Base-by-base conservation (phyloP, 352 stramenopile species). In the Blastocystis sp. region DNA sequence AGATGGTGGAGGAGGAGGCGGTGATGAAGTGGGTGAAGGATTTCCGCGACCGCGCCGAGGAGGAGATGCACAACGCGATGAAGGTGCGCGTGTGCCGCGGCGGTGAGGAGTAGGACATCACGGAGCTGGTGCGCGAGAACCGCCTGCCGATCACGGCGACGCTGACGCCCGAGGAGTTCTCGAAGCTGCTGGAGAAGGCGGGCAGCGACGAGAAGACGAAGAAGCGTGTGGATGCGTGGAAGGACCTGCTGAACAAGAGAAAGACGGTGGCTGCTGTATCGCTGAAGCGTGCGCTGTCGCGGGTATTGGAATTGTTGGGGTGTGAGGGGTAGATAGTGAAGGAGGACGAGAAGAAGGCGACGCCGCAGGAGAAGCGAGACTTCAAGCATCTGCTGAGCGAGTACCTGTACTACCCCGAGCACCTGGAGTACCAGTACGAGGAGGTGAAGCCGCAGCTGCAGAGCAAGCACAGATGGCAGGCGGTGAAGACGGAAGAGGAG, bases 391-490 rank as follows among this genome's bases (percentile, higher is more conserved):
- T 79, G 69, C 54, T 79, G 7, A 52, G 45, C 38, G 43, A 79
- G 52, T 79, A 79, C 38, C 38, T 79, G 28, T 79, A 79, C 54
- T 21, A 79, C 21, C 69, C 69, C 9, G 34, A 79, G 34, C 69
- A 79, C 43, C 38, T 79, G 14, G 43, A 45, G 7, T 79, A 79
- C 69, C 21, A 40, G 14, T 79, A 79, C 38, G 43, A 79, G 38
- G 69, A 79, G 21, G 69, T 79, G 69, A 45, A 79, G 10, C 69
- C 69, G 19, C 69, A 79, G 69, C 69, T 79, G 28, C 61, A 79
- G 21, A 14, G 14, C 42, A 79, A 79, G 54, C 62, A 34, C 28
- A 34, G 28, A 34, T 34, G 28, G 28, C 28, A 34, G 28, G 28
- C 28, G 28, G 28, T 34, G 28, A 34, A 34, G 28, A 34, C 28